Evolutionary conservation across 164 flowering plant species (phyloP).

Genomic region (Kalanchoe fedtschenkoi): DNA sequence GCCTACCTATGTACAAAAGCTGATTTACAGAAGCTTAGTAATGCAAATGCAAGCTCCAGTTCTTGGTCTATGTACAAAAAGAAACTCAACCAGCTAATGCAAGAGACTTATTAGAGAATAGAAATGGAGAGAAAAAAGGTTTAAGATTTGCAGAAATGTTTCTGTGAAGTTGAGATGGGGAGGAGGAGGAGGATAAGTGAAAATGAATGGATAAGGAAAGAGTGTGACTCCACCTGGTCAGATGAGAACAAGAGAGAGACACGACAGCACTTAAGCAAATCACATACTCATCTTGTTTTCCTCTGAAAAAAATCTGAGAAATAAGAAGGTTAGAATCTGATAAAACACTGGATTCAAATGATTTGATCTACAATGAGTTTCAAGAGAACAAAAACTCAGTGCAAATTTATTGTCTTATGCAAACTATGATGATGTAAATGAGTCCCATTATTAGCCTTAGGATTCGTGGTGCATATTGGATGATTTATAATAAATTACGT

Average conservation of each 20-base stretch:
- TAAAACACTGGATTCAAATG: not conserved
- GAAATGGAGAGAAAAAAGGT: not conserved
- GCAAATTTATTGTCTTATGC: not conserved
- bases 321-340: not conserved
- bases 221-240: not conserved
- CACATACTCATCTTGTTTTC: not conserved
- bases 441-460: too few relatives aligned
- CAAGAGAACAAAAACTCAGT: not conserved
- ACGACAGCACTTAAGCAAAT: not conserved
- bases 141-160: not conserved
- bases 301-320: not conserved
- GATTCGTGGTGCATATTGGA: not conserved
- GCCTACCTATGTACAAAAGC: not conserved
- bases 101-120: too few relatives aligned
- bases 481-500: not conserved
- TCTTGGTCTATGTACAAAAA: not conserved
- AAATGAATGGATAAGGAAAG: slow-evolving; percentile 5
- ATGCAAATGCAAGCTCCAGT: not conserved
- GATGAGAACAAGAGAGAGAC: slow-evolving; percentile 2
- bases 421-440: too few relatives aligned
- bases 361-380: not conserved
- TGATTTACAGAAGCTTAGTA: not conserved
- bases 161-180: slow-evolving; percentile 1
- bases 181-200: not conserved
- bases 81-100: not conserved